A percentile compares a stretch with the other conserved stretches of the same genome.
Evolutionary conservation across 108 stramenopile genomes (phyloP).

Genomic region (Fistulifera solaris): DNA sequence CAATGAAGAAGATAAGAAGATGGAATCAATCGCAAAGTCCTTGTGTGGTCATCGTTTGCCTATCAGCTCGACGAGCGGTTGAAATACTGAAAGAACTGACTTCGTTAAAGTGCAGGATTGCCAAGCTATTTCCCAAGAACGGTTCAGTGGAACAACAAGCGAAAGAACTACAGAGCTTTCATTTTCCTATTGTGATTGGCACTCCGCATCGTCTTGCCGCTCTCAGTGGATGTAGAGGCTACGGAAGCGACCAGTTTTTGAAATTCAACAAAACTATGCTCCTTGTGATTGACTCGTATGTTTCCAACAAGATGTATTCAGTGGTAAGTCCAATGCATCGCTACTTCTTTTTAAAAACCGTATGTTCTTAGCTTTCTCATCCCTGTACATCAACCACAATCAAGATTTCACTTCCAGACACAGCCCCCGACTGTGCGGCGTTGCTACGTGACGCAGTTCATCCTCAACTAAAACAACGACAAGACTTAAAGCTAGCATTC

Average conservation of each 20-base stretch:
- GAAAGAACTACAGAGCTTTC: conserved; percentile 24
- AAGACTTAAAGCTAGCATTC: conserved; percentile 49
- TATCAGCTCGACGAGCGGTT: conserved; percentile 73
- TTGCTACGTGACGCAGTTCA: conserved; percentile 51
- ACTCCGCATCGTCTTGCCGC: conserved; percentile 69
- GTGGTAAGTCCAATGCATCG: conserved; percentile 48
- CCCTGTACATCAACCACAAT: too few species aligned
- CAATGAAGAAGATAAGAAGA: neutral
- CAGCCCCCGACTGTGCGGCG: conserved; percentile 47
- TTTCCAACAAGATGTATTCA: conserved; percentile 30
- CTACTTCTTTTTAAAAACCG: conserved; percentile 42
- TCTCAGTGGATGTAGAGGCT: conserved; percentile 10
- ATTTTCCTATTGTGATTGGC: conserved; percentile 63
- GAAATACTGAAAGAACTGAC: conserved; percentile 59
- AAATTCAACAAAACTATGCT: neutral
- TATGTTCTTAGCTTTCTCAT: conserved; percentile 58
- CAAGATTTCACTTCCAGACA: conserved; percentile 55
- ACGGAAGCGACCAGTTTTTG: neutral
- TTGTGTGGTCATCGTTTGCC: conserved; percentile 40
- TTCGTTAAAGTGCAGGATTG: conserved; percentile 47
- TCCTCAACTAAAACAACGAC: conserved; percentile 42
- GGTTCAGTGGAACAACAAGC: conserved; percentile 54
- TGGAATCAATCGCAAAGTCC: neutral
- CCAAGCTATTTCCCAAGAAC: conserved; percentile 82
- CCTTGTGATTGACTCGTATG: neutral